Evolutionary conservation across 441 rosid species (phyloP).

Genomic region (Corymbia calophylla): DNA sequence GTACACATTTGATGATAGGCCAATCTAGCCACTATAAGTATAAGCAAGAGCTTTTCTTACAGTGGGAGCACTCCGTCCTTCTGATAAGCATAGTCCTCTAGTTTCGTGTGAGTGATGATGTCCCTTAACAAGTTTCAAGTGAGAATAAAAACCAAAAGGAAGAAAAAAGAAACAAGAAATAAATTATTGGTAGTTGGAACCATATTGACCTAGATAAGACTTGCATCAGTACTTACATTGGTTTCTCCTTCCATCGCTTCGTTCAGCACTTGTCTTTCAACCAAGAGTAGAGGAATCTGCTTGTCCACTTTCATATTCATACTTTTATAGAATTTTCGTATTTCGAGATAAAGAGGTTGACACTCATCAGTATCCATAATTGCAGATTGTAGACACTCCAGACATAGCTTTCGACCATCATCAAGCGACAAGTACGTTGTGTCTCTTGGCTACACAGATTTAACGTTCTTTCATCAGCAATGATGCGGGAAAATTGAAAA

Average conservation of each 20-base stretch:
- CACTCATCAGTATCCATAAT: background rate
- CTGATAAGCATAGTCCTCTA: conserved; percentile 1
- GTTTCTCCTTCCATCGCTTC: background rate
- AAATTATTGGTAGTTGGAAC: background rate
- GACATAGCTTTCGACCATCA: conserved; percentile 14
- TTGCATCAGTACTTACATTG: background rate
- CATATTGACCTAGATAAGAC: background rate
- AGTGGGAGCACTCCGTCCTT: background rate
- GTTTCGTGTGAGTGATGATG: conserved; percentile 8
- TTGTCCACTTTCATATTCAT: background rate
- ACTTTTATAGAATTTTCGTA: background rate
- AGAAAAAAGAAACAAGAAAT: background rate
- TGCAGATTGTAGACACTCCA: conserved; percentile 5
- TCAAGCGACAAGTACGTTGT: background rate
- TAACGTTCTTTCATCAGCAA: background rate
- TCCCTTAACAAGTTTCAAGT: background rate
- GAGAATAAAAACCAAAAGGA: background rate
- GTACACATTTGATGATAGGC: background rate
- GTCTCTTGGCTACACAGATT: background rate
- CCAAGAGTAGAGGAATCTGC: background rate
- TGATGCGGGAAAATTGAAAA: background rate
- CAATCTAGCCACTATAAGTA: background rate
- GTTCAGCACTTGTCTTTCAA: background rate
- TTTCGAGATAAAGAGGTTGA: background rate
- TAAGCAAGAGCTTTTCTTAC: background rate